A percentile compares a stretch with the other conserved stretches of the same genome.
Conservation (phyloP, 768 basidiomycete species). For the Leccinum olivaceopallidum region DNA sequence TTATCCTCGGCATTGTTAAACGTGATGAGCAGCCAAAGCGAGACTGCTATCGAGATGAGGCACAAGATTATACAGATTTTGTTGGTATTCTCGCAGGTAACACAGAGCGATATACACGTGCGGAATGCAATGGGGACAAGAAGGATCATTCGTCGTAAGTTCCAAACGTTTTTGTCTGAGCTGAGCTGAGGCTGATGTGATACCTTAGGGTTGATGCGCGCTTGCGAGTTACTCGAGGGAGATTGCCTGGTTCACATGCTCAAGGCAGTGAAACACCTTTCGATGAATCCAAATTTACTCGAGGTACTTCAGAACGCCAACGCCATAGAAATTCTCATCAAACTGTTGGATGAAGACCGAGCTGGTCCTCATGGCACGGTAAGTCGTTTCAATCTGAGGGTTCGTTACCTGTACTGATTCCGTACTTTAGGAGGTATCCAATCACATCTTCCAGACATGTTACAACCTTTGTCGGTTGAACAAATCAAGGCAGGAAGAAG, state of each 20-base stretch:
- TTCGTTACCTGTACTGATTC: neutral
- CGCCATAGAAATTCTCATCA: conserved; percentile 87
- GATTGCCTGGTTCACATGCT: conserved; percentile 86
- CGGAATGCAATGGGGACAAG: conserved; percentile 89
- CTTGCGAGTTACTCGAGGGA: conserved; percentile 85
- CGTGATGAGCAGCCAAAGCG: conserved; percentile 75
- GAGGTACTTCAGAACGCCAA: conserved; percentile 97
- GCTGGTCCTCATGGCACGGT: conserved; percentile 81
- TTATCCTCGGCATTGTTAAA: conserved; percentile 87
- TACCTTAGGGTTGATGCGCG: conserved; percentile 73
- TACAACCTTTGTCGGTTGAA: conserved; percentile 96
- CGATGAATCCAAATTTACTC: conserved; percentile 87
- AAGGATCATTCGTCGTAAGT: conserved; percentile 86
- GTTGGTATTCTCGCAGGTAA: conserved; percentile 91
- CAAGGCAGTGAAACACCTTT: conserved; percentile 94
- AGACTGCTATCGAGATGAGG: conserved; percentile 71
- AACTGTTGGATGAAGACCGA: conserved; percentile 78
- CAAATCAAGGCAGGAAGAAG: conserved; percentile 94
- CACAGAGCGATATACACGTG: conserved; percentile 94
- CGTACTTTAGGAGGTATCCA: conserved; percentile 81
- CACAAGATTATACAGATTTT: conserved; percentile 87
- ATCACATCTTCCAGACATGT: conserved; percentile 96
- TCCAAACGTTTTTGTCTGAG: neutral
- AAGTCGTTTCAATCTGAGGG: conserved; percentile 27
- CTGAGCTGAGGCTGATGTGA: conserved; percentile 3